A percentile compares a stretch with the other conserved stretches of the same genome.
Conservation (phyloP, 176 grass and related monocot species). For the Dactylis glomerata region DNA sequence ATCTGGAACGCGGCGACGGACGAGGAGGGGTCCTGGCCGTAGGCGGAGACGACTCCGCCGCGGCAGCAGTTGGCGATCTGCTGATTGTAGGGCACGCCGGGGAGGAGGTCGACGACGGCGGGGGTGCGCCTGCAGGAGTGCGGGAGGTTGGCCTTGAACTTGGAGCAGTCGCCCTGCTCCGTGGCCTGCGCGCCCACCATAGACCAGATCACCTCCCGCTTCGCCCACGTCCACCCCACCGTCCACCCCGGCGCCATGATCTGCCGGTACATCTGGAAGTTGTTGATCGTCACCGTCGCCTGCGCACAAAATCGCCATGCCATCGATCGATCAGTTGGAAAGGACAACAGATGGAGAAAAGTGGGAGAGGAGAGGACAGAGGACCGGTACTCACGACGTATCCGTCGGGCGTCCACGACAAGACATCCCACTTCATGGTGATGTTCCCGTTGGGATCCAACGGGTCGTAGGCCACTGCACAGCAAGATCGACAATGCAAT, state of each 20-base stretch:
- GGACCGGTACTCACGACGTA: conserved; percentile 63
- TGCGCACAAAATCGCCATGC: background rate
- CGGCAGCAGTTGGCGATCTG: conserved; percentile 97
- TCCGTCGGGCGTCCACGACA: conserved; percentile 91
- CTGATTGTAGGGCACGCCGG: conserved; percentile 91
- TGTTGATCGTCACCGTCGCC: conserved; percentile 90
- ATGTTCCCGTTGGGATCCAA: conserved; percentile 95
- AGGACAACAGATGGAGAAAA: background rate
- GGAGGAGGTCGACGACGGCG: conserved; percentile 76
- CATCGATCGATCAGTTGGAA: too few relatives aligned
- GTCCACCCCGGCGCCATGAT: conserved; percentile 85
- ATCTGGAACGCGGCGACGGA: conserved; percentile 74
- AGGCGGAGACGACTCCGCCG: conserved; percentile 60
- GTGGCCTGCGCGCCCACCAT: conserved; percentile 91
- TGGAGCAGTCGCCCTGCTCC: conserved; percentile 95
- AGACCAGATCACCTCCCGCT: conserved; percentile 91
- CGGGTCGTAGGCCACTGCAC: conserved; percentile 76
- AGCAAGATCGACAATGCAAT: background rate
- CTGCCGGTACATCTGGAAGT: conserved; percentile 92
- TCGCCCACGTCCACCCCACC: conserved; percentile 75
- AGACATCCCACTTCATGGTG: conserved; percentile 95
- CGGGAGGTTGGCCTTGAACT: conserved; percentile 80
- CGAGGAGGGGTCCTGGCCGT: conserved; percentile 57
- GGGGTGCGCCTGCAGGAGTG: conserved; percentile 83
- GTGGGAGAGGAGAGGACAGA: too few relatives aligned